Conservation (phyloP, 2,329 filamentous ascomycete species). For the Macroventuria anomochaeta region DNA sequence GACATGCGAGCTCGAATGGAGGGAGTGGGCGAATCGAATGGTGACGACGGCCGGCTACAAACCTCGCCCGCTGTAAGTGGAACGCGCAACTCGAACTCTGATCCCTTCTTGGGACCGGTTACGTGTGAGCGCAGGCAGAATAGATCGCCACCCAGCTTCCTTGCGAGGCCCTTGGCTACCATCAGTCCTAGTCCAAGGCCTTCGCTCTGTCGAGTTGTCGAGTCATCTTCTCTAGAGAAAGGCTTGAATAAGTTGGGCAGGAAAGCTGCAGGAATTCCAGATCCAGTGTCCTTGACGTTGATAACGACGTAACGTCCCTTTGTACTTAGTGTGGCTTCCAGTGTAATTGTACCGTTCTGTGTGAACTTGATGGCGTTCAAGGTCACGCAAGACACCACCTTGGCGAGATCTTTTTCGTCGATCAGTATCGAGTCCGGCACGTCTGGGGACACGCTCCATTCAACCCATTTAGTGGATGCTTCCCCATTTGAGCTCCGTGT, state of each 20-base stretch:
- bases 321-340: slow-evolving; percentile 61
- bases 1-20: slow-evolving; percentile 41
- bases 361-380: slow-evolving; percentile 76
- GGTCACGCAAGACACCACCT: slow-evolving; percentile 68
- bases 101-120: slow-evolving; percentile 65
- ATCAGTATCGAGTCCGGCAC: slow-evolving; percentile 63
- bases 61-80: slow-evolving; percentile 63
- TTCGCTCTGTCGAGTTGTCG: slow-evolving; percentile 70
- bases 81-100: slow-evolving; percentile 72
- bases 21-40: slow-evolving; percentile 55
- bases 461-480: slow-evolving; percentile 55
- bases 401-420: slow-evolving; percentile 68
- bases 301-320: slow-evolving; percentile 64
- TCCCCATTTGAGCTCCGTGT: slow-evolving; percentile 54
- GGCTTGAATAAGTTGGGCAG: slow-evolving; percentile 71
- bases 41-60: slow-evolving; percentile 58
- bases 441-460: slow-evolving; percentile 58
- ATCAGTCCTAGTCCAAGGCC: slow-evolving; percentile 72
- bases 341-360: slow-evolving; percentile 65
- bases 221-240: slow-evolving; percentile 72
- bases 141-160: slow-evolving; percentile 72
- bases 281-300: slow-evolving; percentile 69
- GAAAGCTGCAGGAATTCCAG: slow-evolving; percentile 71
- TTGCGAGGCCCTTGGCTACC: slow-evolving; percentile 74
- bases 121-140: slow-evolving; percentile 69